Evolutionary conservation across 2,329 filamentous ascomycete species (phyloP), one percentile per base, ranked within the genome.

Genomic region (Talaromyces sp.): DNA sequence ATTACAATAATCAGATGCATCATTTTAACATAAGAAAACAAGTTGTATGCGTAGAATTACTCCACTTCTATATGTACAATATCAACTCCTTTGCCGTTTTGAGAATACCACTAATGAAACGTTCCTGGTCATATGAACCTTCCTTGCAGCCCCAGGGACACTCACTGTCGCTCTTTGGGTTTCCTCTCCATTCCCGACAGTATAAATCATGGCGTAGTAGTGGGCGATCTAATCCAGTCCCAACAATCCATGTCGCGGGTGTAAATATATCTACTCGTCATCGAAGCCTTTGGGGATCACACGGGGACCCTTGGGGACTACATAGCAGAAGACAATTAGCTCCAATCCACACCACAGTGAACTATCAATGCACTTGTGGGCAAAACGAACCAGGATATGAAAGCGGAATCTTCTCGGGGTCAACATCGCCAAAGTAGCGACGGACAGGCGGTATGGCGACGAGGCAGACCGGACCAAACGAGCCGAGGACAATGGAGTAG

Each of bases 371-470:
- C 45, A 47, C 11, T 6, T 5, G 5, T 16, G 58, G 52, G 37
- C n/a, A n/a, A 41, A 56, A 59, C 92, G 78, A 86, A 98, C 94
- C 87, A 67, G 95, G 95, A 84, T 98, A 99, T 76, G 93, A 96
- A 78, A 93, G 81, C 37, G 95, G 95, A 69, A 98, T 88, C 65
- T 84, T 86, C 69, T 86, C 82, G 68, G 90, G 86, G 72, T 88
- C 85, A 71, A 88, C 81, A 76, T 97, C 92, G 71, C 93, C 93
- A 65, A 96, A 79, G 69, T 82, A 83, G 68, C 83, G 81, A 77
- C 93, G 84, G 71, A 96, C 82, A 57, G 92, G 90, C 50, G 93
- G 93, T 1, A 92, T 89, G 64, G 85, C 83, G 66, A 90, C 78
- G 68, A 96, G 82, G 65, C 86, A 81, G 65, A 90, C 78, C 41